These are phyloP conservation scores for Pseudonitzschia delicatissima DNA, from an alignment of 108 stramenopile genomes.

Conservation along the genomic window DNA sequence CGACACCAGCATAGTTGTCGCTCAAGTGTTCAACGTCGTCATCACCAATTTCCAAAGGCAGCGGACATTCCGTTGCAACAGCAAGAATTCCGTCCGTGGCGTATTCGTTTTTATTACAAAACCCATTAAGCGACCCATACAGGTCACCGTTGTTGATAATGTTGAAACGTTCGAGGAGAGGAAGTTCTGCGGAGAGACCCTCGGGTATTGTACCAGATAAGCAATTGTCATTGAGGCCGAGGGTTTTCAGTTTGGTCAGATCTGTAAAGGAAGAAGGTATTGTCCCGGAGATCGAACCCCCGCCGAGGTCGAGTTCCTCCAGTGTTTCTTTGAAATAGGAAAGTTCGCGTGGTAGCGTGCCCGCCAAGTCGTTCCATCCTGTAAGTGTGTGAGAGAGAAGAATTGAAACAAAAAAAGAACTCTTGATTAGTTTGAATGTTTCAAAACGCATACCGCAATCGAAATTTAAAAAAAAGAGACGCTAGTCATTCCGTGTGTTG, in stretches of 20 bases:
- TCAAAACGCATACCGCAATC: neutral
- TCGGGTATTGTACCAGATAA: conserved; percentile 33
- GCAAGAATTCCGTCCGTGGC: neutral
- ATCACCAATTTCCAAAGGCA: neutral
- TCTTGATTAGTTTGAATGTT: neutral
- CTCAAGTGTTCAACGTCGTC: neutral
- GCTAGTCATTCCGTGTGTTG: no score
- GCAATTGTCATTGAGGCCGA: neutral
- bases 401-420: neutral
- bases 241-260: neutral
- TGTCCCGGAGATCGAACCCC: conserved; percentile 13
- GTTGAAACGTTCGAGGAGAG: conserved; percentile 12
- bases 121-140: neutral
- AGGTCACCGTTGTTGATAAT: conserved; percentile 11
- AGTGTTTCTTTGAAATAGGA: neutral
- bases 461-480: neutral
- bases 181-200: conserved; percentile 27
- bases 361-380: neutral
- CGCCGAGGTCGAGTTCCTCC: neutral
- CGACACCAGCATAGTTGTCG: neutral
- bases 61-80: neutral
- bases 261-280: conserved; percentile 25
- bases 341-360: neutral
- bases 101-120: neutral
- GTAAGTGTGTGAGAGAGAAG: neutral